Base-by-base conservation (phyloP, 768 basidiomycete genomes). In the Trametes maxima region DNA sequence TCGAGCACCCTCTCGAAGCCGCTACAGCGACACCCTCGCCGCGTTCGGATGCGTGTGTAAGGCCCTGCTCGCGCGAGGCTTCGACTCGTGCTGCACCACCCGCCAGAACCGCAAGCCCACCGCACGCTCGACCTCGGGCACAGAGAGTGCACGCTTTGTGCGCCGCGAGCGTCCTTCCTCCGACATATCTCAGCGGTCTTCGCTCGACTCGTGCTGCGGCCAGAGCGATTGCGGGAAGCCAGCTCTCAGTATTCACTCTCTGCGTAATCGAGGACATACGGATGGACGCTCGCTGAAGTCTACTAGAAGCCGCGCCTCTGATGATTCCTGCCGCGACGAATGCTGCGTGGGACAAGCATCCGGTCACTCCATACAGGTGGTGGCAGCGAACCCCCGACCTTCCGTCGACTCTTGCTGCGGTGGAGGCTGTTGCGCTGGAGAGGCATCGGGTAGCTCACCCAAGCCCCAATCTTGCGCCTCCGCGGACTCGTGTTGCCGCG, bases 1-100 rank as follows among this genome's bases (percentile, higher is more conserved):
- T 51, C 63, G 53, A 48, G 60, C 65, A 1, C 53, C 68, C 24
- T 69, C 68, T 10, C 69, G 58, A 17, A 68, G 50, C 53, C 68
- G 69, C 48, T 66, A 72, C 57, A 68, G 64, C 42, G 68, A 69
- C 39, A 72, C 71, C 10, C 65, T 72, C 12, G 55, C 69, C 2
- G 68, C 69, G 2, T 72, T 72, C 54, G 71, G 71, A 3, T 72
- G 71, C 58, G 56, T 72, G 39, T 72, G 71, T 67, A 65, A 58
- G 57, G 71, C 69, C 3, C 55, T 72, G 46, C 64, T 72, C 14
- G 68, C 68, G 0, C 68, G 67, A 17, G 71, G 71, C n/a, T 55
- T 72, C 6, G 63, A 63, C 48, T 67, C 69, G 6, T 72, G 71
- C 61, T 72, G 71, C 57, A 55, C 65, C 16, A 57, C 60, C 25